Conservation (phyloP, 305 asterid genomes). For the Solanum hybrid region DNA sequence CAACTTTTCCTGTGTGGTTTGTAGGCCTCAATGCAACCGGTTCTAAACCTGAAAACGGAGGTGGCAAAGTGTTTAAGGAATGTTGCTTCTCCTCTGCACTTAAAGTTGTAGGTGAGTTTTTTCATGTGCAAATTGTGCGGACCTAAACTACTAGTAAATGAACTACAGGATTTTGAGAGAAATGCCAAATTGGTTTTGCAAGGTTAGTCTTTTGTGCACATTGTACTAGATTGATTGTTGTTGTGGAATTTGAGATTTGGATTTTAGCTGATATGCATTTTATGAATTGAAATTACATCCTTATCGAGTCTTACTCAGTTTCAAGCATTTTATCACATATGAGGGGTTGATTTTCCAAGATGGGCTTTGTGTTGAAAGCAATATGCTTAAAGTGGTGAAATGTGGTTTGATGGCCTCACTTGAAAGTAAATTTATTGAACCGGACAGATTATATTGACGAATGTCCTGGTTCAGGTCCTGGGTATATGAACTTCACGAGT, state of each 20-base stretch:
- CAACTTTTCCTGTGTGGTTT: not conserved
- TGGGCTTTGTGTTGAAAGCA: not conserved
- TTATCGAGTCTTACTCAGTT: not conserved
- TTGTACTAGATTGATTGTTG: not conserved
- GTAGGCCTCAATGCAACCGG: not conserved
- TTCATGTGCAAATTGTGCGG: not conserved
- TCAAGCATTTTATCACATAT: not conserved
- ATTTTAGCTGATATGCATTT: not conserved
- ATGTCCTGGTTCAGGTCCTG: not conserved
- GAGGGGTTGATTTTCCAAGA: not conserved
- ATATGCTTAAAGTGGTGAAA: too few relatives aligned
- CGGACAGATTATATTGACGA: not conserved
- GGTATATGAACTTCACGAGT: not conserved
- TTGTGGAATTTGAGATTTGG: not conserved
- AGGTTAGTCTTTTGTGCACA: too few relatives aligned
- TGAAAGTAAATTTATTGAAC: not conserved
- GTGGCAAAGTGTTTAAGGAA: not conserved
- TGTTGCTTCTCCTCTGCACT: not conserved
- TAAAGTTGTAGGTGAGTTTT: not conserved
- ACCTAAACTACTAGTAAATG: too few relatives aligned
- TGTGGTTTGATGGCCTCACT: too few relatives aligned
- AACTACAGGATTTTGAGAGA: too few relatives aligned
- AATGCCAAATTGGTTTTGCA: too few relatives aligned
- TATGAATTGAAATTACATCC: not conserved
- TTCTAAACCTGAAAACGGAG: not conserved